Evolutionary conservation across 306 rosid genomes (phyloP).

Genomic region (Quercus engelmannii): DNA sequence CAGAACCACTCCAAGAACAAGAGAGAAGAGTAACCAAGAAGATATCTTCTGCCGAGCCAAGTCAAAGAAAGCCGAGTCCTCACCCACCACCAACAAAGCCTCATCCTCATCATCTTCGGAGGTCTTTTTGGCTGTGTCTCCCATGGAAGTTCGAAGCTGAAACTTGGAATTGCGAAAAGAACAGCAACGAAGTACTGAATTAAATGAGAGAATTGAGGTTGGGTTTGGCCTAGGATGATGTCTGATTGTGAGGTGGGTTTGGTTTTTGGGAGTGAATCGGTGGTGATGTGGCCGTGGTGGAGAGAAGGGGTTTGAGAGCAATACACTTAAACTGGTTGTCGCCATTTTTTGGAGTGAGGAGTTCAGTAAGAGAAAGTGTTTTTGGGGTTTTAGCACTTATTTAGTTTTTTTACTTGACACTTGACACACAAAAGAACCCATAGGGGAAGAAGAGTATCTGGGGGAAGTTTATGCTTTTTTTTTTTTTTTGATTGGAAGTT

Average conservation of each 20-base stretch:
- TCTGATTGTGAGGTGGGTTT: not conserved
- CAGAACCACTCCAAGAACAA: slow-evolving; percentile 62
- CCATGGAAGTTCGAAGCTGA: slow-evolving; percentile 35
- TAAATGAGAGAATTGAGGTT: not conserved
- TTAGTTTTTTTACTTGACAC: no score
- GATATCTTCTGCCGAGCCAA: slow-evolving; percentile 62
- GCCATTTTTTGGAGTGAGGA: slow-evolving; percentile 30
- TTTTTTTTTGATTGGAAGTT: no score
- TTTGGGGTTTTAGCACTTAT: no score
- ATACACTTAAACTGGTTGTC: not conserved
- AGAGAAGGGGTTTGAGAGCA: slow-evolving; percentile 24
- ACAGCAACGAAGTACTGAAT: not conserved
- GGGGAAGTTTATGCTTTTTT: slow-evolving; percentile 5
- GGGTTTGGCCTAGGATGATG: not conserved
- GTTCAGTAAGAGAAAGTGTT: not conserved
- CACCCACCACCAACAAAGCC: slow-evolving; percentile 43
- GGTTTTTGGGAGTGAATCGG: slow-evolving; percentile 1
- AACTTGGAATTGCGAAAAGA: slow-evolving; percentile 11
- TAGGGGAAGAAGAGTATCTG: no score
- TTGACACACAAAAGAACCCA: no score
- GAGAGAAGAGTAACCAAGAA: slow-evolving; percentile 66
- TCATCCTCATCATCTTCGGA: slow-evolving; percentile 5
- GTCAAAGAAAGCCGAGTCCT: slow-evolving; percentile 70
- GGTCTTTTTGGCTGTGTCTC: slow-evolving; percentile 15
- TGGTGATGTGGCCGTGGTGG: not conserved